A percentile compares a stretch with the other conserved stretches of the same genome.
These are phyloP conservation scores for Cylindrotheca closterium DNA, from an alignment of 108 stramenopile species.

Conservation along the genomic window DNA sequence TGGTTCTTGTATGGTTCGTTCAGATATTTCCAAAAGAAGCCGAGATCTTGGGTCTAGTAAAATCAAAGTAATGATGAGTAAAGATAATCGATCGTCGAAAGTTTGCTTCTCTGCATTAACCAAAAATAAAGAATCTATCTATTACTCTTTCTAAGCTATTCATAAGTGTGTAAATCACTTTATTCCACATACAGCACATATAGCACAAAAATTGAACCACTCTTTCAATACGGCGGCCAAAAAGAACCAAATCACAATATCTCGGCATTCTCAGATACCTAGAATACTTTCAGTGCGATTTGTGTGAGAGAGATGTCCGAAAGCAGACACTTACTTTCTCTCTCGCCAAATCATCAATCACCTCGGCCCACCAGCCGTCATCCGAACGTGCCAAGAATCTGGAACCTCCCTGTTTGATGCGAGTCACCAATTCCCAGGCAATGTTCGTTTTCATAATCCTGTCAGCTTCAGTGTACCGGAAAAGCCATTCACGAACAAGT, in stretches of 20 bases:
- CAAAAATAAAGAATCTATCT: too few relatives aligned
- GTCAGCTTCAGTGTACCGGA: neutral
- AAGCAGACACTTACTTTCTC: slow-evolving; percentile 14
- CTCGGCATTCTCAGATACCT: too few relatives aligned
- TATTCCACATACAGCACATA: too few relatives aligned
- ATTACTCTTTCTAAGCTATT: too few relatives aligned
- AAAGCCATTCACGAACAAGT: neutral
- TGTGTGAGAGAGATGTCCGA: slow-evolving; percentile 1
- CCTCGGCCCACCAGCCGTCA: slow-evolving; percentile 16
- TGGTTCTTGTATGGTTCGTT: neutral
- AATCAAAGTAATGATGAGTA: too few relatives aligned
- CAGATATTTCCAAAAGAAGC: slow-evolving; percentile 16
- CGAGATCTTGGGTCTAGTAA: neutral
- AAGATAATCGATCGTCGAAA: too few relatives aligned
- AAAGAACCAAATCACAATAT: too few relatives aligned
- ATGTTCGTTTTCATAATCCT: neutral
- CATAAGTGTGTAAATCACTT: too few relatives aligned
- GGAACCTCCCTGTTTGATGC: neutral
- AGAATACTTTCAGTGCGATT: too few relatives aligned
- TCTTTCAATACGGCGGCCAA: too few relatives aligned
- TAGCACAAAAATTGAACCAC: too few relatives aligned
- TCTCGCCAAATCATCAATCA: neutral
- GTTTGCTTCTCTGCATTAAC: too few relatives aligned
- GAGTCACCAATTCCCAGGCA: neutral
- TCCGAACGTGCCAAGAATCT: slow-evolving; percentile 11